These are phyloP conservation scores for Crithidia bombi DNA, from an alignment of 208 protist species.

Conservation along the genomic window DNA sequence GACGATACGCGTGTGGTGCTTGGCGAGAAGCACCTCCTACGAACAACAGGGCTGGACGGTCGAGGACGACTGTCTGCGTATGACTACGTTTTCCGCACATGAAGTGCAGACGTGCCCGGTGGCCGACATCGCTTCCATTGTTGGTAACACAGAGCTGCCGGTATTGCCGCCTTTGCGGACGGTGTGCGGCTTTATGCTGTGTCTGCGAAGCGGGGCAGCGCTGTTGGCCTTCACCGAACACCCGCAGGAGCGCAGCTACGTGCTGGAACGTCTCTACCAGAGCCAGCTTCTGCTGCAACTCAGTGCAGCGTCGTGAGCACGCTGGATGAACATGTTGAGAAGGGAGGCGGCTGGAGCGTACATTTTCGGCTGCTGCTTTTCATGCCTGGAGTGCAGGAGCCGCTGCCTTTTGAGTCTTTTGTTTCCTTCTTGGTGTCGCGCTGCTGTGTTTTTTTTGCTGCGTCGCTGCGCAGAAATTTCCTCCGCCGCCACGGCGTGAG, in stretches of 20 bases:
- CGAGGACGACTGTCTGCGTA: slow-evolving; percentile 2
- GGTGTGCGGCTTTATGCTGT: slow-evolving; percentile 22
- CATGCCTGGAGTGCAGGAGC: too few species aligned
- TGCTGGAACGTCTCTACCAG: slow-evolving; percentile 25
- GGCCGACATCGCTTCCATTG: slow-evolving; percentile 9
- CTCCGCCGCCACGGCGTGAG: too few species aligned
- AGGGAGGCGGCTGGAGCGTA: background rate
- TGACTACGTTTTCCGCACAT: background rate
- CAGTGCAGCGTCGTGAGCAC: background rate
- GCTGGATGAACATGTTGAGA: background rate
- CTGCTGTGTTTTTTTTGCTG: too few species aligned
- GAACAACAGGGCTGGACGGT: slow-evolving; percentile 24
- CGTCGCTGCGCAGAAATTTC: too few species aligned
- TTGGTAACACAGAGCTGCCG: slow-evolving; percentile 23
- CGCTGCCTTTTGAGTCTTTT: too few species aligned
- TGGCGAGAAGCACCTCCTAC: slow-evolving; percentile 1
- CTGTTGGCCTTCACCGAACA: slow-evolving; percentile 25
- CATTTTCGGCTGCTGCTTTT: too few species aligned
- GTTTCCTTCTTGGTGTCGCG: too few species aligned
- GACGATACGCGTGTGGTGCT: slow-evolving; percentile 1
- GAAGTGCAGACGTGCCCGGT: slow-evolving; percentile 1
- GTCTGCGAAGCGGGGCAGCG: slow-evolving; percentile 8
- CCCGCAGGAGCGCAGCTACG: slow-evolving; percentile 9
- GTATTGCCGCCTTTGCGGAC: slow-evolving; percentile 13
- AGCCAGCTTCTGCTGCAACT: slow-evolving; percentile 20